Evolutionary conservation across 2,329 filamentous ascomycete genomes (phyloP).

Genomic region (Cladosporium halotolerans): DNA sequence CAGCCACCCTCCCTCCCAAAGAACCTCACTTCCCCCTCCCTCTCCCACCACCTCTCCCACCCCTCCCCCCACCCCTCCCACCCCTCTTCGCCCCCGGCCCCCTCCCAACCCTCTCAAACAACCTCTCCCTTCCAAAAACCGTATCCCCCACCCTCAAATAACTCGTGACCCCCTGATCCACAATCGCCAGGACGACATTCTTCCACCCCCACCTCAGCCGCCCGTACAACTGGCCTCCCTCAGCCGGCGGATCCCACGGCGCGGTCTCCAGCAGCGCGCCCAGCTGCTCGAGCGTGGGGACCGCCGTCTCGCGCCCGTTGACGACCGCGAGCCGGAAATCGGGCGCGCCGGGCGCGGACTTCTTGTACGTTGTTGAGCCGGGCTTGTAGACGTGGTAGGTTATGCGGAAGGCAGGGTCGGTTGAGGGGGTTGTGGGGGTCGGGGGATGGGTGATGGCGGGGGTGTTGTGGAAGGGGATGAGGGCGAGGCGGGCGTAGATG

Average conservation of each 20-base stretch:
- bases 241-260: conserved; percentile 57
- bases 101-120: conserved; percentile 56
- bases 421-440: conserved; percentile 36
- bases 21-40: conserved; percentile 27
- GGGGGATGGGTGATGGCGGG: too few relatives aligned
- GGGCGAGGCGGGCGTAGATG: conserved; percentile 69
- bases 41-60: conserved; percentile 20
- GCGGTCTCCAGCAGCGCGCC: conserved; percentile 64
- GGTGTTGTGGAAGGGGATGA: conserved; percentile 67
- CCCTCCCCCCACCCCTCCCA: conserved; percentile 35
- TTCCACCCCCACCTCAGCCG: conserved; percentile 77
- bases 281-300: conserved; percentile 71
- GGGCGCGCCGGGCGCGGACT: conserved; percentile 68
- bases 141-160: conserved; percentile 77
- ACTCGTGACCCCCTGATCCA: conserved; percentile 84
- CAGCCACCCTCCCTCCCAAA: too few relatives aligned
- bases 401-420: conserved; percentile 58
- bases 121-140: conserved; percentile 63
- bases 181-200: conserved; percentile 78
- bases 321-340: conserved; percentile 82
- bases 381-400: conserved; percentile 81
- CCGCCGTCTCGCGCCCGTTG: conserved; percentile 61
- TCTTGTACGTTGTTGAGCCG: conserved; percentile 59
- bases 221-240: conserved; percentile 55
- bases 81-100: conserved; percentile 27